phyloP scores from a whole-genome alignment of 495 filamentous ascomycete species.

The Cudoniella acicularis region DNA sequence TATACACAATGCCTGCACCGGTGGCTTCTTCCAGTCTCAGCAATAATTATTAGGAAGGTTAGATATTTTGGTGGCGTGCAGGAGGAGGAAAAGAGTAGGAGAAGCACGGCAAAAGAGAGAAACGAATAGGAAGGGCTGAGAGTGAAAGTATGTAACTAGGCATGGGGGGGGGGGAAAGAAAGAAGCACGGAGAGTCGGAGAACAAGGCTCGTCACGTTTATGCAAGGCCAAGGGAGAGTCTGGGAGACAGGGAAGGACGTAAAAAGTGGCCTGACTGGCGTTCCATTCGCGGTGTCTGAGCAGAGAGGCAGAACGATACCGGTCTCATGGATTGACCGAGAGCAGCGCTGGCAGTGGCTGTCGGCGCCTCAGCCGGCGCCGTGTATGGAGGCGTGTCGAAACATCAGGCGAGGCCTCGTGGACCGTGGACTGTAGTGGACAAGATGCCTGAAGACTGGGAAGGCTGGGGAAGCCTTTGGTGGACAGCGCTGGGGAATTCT shows the following conservation, averaged over 20 bases:
- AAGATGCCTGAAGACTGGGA: too few species aligned
- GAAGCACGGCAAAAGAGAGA: constrained; percentile 9
- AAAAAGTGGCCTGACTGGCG: constrained; percentile 17
- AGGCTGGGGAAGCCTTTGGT: neutral
- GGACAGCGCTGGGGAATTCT: neutral
- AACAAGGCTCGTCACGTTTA: constrained; percentile 10
- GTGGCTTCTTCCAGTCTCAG: constrained; percentile 30
- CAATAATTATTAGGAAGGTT: constrained; percentile 23
- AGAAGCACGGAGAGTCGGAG: neutral
- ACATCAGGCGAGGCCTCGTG: neutral
- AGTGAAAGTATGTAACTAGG: neutral
- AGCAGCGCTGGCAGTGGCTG: too few species aligned
- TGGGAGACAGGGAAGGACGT: neutral
- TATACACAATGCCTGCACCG: constrained; percentile 46
- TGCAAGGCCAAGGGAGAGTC: constrained; percentile 4
- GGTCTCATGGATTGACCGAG: constrained; percentile 23
- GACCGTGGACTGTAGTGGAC: too few species aligned
- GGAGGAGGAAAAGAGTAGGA: constrained; percentile 1
- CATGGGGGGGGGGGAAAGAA: neutral
- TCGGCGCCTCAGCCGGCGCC: constrained; percentile 18
- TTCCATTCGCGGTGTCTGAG: constrained; percentile 10
- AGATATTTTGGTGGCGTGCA: constrained; percentile 6
- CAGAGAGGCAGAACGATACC: constrained; percentile 9
- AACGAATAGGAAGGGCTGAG: constrained; percentile 6
- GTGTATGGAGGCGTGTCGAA: constrained; percentile 9